phyloP scores from a whole-genome alignment of 371 early-diverging fungal species.

The Mortierella sp. region DNA sequence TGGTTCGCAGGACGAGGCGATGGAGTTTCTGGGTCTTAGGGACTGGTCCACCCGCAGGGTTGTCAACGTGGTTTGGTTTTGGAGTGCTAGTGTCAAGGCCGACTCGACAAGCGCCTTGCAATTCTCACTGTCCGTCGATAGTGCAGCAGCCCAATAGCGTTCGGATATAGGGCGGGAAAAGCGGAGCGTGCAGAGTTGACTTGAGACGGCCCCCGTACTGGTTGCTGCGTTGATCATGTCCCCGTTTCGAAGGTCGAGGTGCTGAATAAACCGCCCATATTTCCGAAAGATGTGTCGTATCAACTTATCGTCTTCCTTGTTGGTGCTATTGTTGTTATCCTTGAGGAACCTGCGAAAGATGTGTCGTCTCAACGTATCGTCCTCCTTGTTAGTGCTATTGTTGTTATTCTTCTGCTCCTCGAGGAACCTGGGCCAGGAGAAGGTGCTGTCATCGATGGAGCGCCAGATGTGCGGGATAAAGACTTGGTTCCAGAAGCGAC shows the following conservation, averaged over 20 bases:
- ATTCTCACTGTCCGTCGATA: not conserved
- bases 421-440: conserved; percentile 3
- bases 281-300: not conserved
- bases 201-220: not conserved
- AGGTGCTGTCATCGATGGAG: not conserved
- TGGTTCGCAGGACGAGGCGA: not conserved
- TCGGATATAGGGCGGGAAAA: not conserved
- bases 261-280: conserved; percentile 14
- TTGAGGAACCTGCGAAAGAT: not conserved
- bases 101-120: not conserved
- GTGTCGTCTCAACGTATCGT: not conserved
- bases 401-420: not conserved
- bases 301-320: not conserved
- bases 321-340: not conserved
- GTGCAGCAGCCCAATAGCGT: not conserved
- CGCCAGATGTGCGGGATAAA: conserved; percentile 10
- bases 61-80: not conserved
- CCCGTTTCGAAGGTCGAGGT: not conserved
- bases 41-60: not conserved
- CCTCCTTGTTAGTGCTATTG: not conserved
- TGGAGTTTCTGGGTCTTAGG: not conserved
- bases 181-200: not conserved
- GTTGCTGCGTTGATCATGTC: not conserved
- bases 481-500: conserved; percentile 10
- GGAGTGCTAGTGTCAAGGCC: not conserved